phyloP scores from a whole-genome alignment of 2,329 filamentous ascomycete genomes.

The Fusarium sp. region DNA sequence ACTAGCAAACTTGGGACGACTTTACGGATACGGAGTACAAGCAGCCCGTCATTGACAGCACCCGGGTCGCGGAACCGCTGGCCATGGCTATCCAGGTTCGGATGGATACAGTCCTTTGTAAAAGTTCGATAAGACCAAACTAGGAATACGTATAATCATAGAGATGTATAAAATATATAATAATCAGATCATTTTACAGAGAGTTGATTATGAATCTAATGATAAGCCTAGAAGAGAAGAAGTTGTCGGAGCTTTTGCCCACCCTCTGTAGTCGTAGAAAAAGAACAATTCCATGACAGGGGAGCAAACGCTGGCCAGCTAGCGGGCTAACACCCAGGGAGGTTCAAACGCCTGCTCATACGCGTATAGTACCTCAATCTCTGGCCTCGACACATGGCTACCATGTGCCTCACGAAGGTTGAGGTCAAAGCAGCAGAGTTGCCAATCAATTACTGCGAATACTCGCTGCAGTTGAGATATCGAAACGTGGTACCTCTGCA shows the following conservation, averaged over 20 bases:
- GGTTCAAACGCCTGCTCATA: conserved; percentile 26
- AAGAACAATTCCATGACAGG: conserved; percentile 51
- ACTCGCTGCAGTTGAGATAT: conserved; percentile 12
- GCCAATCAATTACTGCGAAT: conserved; percentile 37
- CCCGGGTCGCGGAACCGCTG: conserved; percentile 20
- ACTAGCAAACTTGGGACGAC: conserved; percentile 18
- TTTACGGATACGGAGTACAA: conserved; percentile 8
- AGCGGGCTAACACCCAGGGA: not conserved
- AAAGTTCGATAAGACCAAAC: no score
- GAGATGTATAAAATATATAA: no score
- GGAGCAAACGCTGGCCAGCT: conserved; percentile 15
- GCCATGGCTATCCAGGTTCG: conserved; percentile 29
- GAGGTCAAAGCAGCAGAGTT: conserved; percentile 34
- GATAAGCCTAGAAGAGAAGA: no score
- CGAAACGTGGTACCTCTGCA: conserved; percentile 10
- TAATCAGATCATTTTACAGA: no score
- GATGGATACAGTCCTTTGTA: not conserved
- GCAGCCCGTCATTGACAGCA: conserved; percentile 35
- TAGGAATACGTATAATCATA: no score
- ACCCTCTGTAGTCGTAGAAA: conserved; percentile 35
- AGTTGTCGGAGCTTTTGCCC: no score
- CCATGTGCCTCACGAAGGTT: conserved; percentile 27
- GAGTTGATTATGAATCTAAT: no score
- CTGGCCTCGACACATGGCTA: conserved; percentile 36
- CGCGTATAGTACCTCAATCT: conserved; percentile 26